Evolutionary conservation across 441 rosid species (phyloP).

Genomic region (Brassica balearica): DNA sequence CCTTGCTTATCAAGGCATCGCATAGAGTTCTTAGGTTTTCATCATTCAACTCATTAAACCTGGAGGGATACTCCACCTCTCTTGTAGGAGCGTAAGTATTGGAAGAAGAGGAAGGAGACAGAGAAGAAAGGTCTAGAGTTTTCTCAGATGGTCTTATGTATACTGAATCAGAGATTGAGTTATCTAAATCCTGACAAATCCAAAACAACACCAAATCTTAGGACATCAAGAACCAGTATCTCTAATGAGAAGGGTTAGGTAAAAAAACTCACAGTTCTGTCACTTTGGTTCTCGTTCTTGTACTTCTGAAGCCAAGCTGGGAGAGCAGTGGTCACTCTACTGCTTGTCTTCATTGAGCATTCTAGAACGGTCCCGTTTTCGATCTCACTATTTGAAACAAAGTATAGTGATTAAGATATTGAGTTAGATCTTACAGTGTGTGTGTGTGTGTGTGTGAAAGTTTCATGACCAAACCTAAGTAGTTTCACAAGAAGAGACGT

Average conservation of each 20-base stretch:
- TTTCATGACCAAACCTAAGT: constrained; percentile 17
- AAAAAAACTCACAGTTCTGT: constrained; percentile 8
- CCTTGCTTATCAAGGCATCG: constrained; percentile 52
- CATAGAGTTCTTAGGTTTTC: constrained; percentile 49
- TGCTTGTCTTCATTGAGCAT: constrained; percentile 43
- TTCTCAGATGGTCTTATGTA: constrained; percentile 48
- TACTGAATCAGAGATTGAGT: constrained; percentile 45
- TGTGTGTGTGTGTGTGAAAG: constrained; percentile 4
- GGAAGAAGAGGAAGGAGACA: constrained; percentile 61
- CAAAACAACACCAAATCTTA: constrained; percentile 4
- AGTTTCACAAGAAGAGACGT: constrained; percentile 11
- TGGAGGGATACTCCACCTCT: constrained; percentile 51
- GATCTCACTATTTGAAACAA: background rate
- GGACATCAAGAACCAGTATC: background rate
- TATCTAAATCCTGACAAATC: constrained; percentile 51
- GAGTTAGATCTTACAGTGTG: constrained; percentile 30
- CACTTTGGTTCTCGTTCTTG: constrained; percentile 49
- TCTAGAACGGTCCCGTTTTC: constrained; percentile 34
- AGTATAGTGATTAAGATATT: background rate
- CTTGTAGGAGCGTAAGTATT: constrained; percentile 39
- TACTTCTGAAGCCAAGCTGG: constrained; percentile 62
- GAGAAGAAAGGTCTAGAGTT: constrained; percentile 60
- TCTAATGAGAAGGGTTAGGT: constrained; percentile 13
- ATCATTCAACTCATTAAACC: constrained; percentile 51
- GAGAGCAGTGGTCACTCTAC: constrained; percentile 42